These are phyloP conservation scores for Jatropha multifida DNA, from an alignment of 441 rosid genomes.

Conservation along the genomic window DNA sequence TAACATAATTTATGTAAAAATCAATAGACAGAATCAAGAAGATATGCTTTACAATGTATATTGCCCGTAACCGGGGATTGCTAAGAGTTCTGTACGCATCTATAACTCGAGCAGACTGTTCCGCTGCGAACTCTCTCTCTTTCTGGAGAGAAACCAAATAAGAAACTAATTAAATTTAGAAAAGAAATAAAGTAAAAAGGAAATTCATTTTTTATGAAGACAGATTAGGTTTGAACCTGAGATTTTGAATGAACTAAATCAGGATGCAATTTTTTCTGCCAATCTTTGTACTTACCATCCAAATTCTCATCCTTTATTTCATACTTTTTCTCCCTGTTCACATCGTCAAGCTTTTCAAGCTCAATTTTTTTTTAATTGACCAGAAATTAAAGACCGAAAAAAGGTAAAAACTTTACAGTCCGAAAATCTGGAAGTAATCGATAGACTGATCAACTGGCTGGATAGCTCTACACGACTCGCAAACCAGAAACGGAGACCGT, in stretches of 20 bases:
- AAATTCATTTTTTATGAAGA: no score
- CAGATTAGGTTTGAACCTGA: slow-evolving; percentile 41
- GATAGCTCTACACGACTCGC: slow-evolving; percentile 66
- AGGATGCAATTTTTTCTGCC: slow-evolving; percentile 97
- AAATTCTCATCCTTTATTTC: slow-evolving; percentile 54
- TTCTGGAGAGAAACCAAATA: slow-evolving; percentile 36
- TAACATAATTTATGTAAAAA: no score
- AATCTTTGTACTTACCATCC: slow-evolving; percentile 71
- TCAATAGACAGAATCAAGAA: background rate
- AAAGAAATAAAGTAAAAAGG: background rate
- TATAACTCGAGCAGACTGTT: slow-evolving; percentile 79
- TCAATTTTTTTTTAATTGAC: background rate
- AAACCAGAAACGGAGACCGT: slow-evolving; percentile 53
- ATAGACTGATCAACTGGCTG: slow-evolving; percentile 76
- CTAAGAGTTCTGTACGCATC: slow-evolving; percentile 79
- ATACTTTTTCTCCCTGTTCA: slow-evolving; percentile 59
- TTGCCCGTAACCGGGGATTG: slow-evolving; percentile 64
- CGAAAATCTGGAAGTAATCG: slow-evolving; percentile 78
- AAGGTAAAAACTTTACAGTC: slow-evolving; percentile 47
- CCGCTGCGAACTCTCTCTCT: slow-evolving; percentile 83
- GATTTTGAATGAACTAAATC: slow-evolving; percentile 95
- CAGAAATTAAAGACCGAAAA: background rate
- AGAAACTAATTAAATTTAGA: no score
- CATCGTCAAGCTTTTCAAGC: background rate
- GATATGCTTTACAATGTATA: slow-evolving; percentile 40